Conservation (phyloP, 345 rosid genomes). For the Noccaea caerulescens region DNA sequence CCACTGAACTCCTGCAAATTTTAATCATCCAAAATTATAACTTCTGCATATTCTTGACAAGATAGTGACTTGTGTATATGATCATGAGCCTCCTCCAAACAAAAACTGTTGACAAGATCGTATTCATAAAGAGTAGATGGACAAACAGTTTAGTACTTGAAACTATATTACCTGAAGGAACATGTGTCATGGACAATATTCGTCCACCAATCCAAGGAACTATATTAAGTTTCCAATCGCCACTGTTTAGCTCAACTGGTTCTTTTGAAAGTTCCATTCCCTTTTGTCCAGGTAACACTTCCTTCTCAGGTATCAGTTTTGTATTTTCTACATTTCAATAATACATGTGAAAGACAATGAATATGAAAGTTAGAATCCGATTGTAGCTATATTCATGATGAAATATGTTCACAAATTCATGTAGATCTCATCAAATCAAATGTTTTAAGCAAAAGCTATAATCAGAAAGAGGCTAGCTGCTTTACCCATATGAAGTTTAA, state of each 20-base stretch:
- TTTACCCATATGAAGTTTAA: slow-evolving; percentile 64
- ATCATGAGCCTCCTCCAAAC: slow-evolving; percentile 2
- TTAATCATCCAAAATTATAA: neutral
- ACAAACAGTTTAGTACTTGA: neutral
- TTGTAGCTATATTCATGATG: neutral
- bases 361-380: neutral
- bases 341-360: slow-evolving; percentile 9
- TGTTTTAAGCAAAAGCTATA: slow-evolving; percentile 4
- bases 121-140: neutral
- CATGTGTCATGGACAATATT: slow-evolving; percentile 85
- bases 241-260: slow-evolving; percentile 70
- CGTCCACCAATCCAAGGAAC: slow-evolving; percentile 98
- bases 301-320: slow-evolving; percentile 62
- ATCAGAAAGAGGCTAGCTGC: too few relatives aligned
- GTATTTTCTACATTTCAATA: slow-evolving; percentile 56
- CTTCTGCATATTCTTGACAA: neutral
- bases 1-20: slow-evolving; percentile 78
- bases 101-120: neutral
- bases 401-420: neutral
- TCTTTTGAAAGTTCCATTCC: slow-evolving; percentile 66
- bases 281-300: slow-evolving; percentile 57
- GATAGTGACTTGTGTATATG: neutral
- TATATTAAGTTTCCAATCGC: slow-evolving; percentile 70
- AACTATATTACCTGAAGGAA: slow-evolving; percentile 71
- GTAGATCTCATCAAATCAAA: neutral